phyloP scores from a whole-genome alignment of 495 filamentous ascomycete genomes.

The Penicillium herquei region DNA sequence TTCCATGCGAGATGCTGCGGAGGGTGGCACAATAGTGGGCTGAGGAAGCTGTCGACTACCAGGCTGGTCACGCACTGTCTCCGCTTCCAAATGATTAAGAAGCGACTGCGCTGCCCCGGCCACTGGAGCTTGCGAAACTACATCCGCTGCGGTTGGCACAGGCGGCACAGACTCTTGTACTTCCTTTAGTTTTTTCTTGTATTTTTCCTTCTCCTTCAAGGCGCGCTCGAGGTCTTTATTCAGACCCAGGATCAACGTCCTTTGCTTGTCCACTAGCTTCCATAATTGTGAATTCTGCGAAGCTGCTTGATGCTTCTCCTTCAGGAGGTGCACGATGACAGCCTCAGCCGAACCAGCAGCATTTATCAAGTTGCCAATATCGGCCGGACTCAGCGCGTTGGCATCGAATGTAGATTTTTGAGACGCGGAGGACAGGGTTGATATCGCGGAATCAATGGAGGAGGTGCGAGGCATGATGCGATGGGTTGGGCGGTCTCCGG shows the following conservation, averaged over 20 bases:
- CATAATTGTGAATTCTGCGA: constrained; percentile 92
- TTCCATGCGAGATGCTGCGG: constrained; percentile 3
- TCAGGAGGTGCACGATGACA: constrained; percentile 81
- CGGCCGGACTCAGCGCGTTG: constrained; percentile 47
- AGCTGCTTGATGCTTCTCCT: constrained; percentile 83
- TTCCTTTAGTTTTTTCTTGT: constrained; percentile 87
- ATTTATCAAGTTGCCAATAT: constrained; percentile 71
- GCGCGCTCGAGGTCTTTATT: constrained; percentile 93
- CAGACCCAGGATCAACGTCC: constrained; percentile 86
- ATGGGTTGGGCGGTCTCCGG: constrained; percentile 33
- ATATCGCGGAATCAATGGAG: constrained; percentile 94
- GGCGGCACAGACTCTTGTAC: constrained; percentile 52
- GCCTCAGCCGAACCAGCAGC: constrained; percentile 88
- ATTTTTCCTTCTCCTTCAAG: constrained; percentile 91
- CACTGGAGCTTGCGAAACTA: constrained; percentile 8
- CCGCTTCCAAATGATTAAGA: not conserved
- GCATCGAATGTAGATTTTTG: constrained; percentile 65
- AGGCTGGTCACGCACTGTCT: not conserved
- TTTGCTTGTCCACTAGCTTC: constrained; percentile 94
- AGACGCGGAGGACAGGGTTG: constrained; percentile 71
- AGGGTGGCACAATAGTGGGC: constrained; percentile 7
- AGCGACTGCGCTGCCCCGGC: not conserved
- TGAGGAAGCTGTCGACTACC: not conserved
- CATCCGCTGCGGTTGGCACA: constrained; percentile 36
- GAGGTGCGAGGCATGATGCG: constrained; percentile 71